Evolutionary conservation across 176 grass and related monocot species (phyloP).

Genomic region (Oryza longistaminata): DNA sequence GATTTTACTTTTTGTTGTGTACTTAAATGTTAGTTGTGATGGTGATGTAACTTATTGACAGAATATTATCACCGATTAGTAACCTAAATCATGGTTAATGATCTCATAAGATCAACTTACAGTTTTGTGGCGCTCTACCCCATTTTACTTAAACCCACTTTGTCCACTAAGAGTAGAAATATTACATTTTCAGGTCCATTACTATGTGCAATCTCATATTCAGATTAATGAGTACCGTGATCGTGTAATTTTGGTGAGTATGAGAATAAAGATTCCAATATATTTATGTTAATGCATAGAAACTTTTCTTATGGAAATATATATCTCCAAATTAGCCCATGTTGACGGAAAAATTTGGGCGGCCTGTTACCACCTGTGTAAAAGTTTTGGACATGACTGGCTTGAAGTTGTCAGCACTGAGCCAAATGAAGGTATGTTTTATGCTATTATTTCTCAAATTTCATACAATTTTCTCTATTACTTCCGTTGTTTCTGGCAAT

Average conservation of each 20-base stretch:
- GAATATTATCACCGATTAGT: not conserved
- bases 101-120: slow-evolving; percentile 7
- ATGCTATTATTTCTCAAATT: not conserved
- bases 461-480: not conserved
- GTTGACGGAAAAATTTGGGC: slow-evolving; percentile 59
- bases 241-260: slow-evolving; percentile 77
- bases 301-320: slow-evolving; percentile 15
- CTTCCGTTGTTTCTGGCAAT: slow-evolving; percentile 27
- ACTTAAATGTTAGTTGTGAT: slow-evolving; percentile 20
- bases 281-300: not conserved
- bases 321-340: slow-evolving; percentile 53
- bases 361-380: slow-evolving; percentile 59
- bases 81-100: slow-evolving; percentile 22
- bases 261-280: not conserved
- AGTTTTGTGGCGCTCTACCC: not conserved
- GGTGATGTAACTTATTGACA: slow-evolving; percentile 9
- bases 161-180: slow-evolving; percentile 16
- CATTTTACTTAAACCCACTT: not conserved
- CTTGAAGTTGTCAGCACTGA: slow-evolving; percentile 79
- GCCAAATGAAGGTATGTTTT: slow-evolving; percentile 86
- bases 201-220: slow-evolving; percentile 99
- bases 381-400: slow-evolving; percentile 98
- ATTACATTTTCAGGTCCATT: slow-evolving; percentile 72
- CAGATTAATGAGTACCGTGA: slow-evolving; percentile 98
- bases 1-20: not conserved